A percentile compares a stretch with the other conserved stretches of the same genome.
These are phyloP conservation scores for Linnemannia zychae DNA, from an alignment of 192 early-diverging fungal species.

Conservation along the genomic window DNA sequence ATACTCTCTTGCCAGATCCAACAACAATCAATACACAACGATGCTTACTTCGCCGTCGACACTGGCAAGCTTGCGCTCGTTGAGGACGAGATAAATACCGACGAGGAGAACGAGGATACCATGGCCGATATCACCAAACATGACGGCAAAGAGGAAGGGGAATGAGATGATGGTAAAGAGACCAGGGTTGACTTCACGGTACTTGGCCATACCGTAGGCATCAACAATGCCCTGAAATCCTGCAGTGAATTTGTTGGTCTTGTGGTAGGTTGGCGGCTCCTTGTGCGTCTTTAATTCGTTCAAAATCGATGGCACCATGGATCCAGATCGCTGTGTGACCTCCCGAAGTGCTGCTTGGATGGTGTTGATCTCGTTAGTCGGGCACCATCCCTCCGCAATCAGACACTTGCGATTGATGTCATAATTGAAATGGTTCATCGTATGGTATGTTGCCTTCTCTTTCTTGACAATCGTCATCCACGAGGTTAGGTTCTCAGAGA, in stretches of 20 bases:
- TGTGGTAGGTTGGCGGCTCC: constrained; percentile 94
- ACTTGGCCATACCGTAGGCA: constrained; percentile 95
- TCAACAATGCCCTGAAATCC: constrained; percentile 98
- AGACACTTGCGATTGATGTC: constrained; percentile 92
- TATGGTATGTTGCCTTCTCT: constrained; percentile 97
- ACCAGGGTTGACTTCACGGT: constrained; percentile 98
- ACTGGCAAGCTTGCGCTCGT: constrained; percentile 84
- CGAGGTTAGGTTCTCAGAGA: constrained; percentile 86
- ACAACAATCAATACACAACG: constrained; percentile 57
- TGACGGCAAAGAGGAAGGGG: constrained; percentile 98
- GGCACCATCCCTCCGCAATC: constrained; percentile 99
- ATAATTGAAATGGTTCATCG: constrained; percentile 96
- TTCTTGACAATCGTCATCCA: constrained; percentile 95
- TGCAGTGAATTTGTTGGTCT: constrained; percentile 94
- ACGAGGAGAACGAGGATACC: constrained; percentile 85
- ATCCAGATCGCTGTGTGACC: constrained; percentile 78
- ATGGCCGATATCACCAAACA: constrained; percentile 99
- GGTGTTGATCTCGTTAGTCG: constrained; percentile 83
- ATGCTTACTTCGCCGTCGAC: constrained; percentile 82
- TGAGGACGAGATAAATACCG: constrained; percentile 80
- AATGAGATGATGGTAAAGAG: constrained; percentile 97
- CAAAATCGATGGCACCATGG: constrained; percentile 88
- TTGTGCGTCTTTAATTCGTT: constrained; percentile 87
- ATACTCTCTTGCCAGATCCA: no score
- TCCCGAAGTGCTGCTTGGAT: constrained; percentile 88